Evolutionary conservation across 768 basidiomycete genomes (phyloP), one percentile per base, ranked within the genome.

Genomic region (Agaricus sinodeliciosus): DNA sequence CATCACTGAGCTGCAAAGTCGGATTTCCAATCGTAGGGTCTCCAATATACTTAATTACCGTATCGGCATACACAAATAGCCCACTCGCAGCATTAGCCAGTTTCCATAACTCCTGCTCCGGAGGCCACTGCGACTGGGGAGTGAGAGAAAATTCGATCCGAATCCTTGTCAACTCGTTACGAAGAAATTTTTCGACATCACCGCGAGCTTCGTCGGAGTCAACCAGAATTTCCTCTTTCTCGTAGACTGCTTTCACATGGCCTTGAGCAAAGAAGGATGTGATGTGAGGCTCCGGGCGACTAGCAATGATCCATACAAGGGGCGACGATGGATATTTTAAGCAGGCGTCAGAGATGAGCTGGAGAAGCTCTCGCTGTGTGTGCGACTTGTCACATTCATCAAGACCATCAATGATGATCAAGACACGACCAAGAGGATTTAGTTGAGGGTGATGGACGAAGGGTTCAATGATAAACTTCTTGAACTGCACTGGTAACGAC

Each of bases 261-360:
- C 7, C 16, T 8, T 9, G 13, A 8, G 39, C 5, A 25, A 49
- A 49, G 19, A 26, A 15, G 4, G 22, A 37, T 1, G n/a, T 28
- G 26, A 49, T n/a, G 16, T 49, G 48, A 9, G 48, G 26, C n/a
- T 49, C 48, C 2, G 39, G 27, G 4, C 48, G 36, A 12, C 48
- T 49, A 4, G 49, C 39, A 11, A 49, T 49, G 22, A 49, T 16
- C 49, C 49, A 49, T 22, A 43, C 36, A 12, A 49, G 41, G 19
- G 26, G 40, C 15, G n/a, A 19, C 15, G 27, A 49, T 13, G 15
- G 49, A 49, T 9, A 31, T 12, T 3, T 26, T 37, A 19, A 42
- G 27, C 1, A 49, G 25, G 11, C 6, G 12, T 15, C 37, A 39
- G 12, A 13, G 15, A 39, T 16, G 16, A 39, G 12, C 12, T 12